Conservation (phyloP, 495 filamentous ascomycete genomes). For the Symbiotaphrina buchneri region DNA sequence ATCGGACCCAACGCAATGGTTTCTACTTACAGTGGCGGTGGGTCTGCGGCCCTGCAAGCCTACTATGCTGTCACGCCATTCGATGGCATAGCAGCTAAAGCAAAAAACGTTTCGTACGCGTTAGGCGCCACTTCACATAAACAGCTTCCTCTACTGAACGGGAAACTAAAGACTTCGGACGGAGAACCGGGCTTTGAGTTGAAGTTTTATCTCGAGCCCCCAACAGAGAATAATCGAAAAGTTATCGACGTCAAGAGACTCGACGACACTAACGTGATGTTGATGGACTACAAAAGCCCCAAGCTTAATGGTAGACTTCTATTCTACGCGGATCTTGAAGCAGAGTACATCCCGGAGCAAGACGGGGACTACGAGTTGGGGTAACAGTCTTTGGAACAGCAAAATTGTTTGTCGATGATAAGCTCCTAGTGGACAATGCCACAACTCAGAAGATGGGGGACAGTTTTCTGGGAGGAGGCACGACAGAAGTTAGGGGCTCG, state of each 20-base stretch:
- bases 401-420: constrained; percentile 41
- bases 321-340: constrained; percentile 42
- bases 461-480: constrained; percentile 36
- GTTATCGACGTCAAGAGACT: constrained; percentile 30
- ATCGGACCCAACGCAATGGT: constrained; percentile 66
- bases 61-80: constrained; percentile 1
- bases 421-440: constrained; percentile 47
- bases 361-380: constrained; percentile 46
- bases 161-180: constrained; percentile 21
- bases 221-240: constrained; percentile 18
- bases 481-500: constrained; percentile 33
- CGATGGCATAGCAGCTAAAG: constrained; percentile 1
- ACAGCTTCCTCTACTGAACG: constrained; percentile 30
- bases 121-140: too few species aligned
- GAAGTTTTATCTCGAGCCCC: constrained; percentile 33
- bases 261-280: constrained; percentile 26
- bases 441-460: constrained; percentile 35
- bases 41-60: constrained; percentile 49
- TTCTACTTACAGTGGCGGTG: constrained; percentile 59
- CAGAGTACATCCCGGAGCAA: constrained; percentile 30
- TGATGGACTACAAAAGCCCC: constrained; percentile 40
- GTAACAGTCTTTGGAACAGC: constrained; percentile 58
- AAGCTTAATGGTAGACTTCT: constrained; percentile 26
- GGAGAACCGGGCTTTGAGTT: constrained; percentile 32
- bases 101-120: too few species aligned